Evolutionary conservation across 179 eudicot species (phyloP).

Genomic region (Drosera spatulata): DNA sequence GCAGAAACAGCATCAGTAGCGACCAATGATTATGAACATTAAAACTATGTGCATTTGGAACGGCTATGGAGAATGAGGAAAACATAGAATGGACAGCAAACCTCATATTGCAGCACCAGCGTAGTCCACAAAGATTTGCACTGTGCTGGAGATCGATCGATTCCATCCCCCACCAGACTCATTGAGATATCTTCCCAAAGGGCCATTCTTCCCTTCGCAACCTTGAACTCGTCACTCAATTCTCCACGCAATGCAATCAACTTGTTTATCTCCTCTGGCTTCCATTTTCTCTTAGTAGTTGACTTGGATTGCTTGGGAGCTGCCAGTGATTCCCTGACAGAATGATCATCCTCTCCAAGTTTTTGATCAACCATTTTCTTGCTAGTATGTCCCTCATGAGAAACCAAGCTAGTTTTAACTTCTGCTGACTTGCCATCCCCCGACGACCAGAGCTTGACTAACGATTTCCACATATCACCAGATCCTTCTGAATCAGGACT

Average conservation of each 20-base stretch:
- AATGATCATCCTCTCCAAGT: constrained; percentile 22
- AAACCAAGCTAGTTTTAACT: constrained; percentile 17
- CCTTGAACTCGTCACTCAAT: constrained; percentile 64
- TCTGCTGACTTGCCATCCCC: constrained; percentile 17
- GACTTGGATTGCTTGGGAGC: constrained; percentile 33
- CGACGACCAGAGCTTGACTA: constrained; percentile 13
- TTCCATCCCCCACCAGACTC: constrained; percentile 47
- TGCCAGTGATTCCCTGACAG: constrained; percentile 11
- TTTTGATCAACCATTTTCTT: constrained; percentile 17
- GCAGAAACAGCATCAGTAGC: no score
- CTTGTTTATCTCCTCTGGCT: constrained; percentile 71
- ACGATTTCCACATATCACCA: neutral
- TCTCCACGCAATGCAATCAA: constrained; percentile 70
- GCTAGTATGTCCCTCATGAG: constrained; percentile 10
- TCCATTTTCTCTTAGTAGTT: constrained; percentile 76
- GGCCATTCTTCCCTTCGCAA: constrained; percentile 75
- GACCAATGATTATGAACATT: neutral
- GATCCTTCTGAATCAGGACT: no score
- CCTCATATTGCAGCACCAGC: constrained; percentile 87
- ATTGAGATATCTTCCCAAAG: constrained; percentile 94
- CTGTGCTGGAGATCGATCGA: constrained; percentile 74
- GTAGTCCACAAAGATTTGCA: constrained; percentile 97
- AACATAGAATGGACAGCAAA: constrained; percentile 11
- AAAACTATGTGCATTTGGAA: neutral
- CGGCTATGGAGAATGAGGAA: neutral